Conservation (phyloP, 805 yeast genomes). For the Ascoidea rubescens region DNA sequence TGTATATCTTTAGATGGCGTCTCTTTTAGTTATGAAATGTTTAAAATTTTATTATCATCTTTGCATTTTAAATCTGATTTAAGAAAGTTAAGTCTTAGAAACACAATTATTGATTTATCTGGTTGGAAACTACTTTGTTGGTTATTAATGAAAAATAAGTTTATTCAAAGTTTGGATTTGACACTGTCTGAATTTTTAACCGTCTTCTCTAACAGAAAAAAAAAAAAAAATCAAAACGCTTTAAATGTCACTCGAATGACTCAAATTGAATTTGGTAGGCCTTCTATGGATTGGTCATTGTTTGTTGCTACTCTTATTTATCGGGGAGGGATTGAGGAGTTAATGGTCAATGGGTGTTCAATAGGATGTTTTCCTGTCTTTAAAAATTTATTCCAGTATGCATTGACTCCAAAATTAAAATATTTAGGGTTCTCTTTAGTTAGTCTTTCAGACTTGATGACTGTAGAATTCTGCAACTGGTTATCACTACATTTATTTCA, state of each 20-base stretch:
- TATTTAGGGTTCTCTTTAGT: conserved; percentile 66
- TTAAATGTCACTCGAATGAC: conserved; percentile 19
- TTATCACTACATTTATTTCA: conserved; percentile 30
- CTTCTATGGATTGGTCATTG: conserved; percentile 74
- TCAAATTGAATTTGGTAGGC: conserved; percentile 27
- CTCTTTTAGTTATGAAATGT: conserved; percentile 58
- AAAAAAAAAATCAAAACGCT: neutral
- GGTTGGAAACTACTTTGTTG: conserved; percentile 80
- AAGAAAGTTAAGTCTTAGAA: conserved; percentile 63
- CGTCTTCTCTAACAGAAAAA: conserved; percentile 6
- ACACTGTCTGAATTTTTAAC: conserved; percentile 34
- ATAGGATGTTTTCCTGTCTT: conserved; percentile 37
- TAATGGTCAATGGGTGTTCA: conserved; percentile 72
- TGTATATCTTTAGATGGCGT: conserved; percentile 73
- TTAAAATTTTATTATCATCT: conserved; percentile 27
- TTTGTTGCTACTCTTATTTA: conserved; percentile 62
- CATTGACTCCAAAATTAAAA: conserved; percentile 39
- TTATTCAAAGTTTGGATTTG: conserved; percentile 45
- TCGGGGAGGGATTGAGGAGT: conserved; percentile 69
- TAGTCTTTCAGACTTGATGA: conserved; percentile 52
- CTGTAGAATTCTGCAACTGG: conserved; percentile 38
- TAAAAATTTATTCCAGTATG: conserved; percentile 45
- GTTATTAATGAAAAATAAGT: conserved; percentile 54
- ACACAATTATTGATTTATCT: conserved; percentile 56
- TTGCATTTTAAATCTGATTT: conserved; percentile 33